Evolutionary conservation across 148 eudicot genomes (phyloP), one percentile per base, ranked within the genome.

Genomic region (Vaccinium vitisidaea): DNA sequence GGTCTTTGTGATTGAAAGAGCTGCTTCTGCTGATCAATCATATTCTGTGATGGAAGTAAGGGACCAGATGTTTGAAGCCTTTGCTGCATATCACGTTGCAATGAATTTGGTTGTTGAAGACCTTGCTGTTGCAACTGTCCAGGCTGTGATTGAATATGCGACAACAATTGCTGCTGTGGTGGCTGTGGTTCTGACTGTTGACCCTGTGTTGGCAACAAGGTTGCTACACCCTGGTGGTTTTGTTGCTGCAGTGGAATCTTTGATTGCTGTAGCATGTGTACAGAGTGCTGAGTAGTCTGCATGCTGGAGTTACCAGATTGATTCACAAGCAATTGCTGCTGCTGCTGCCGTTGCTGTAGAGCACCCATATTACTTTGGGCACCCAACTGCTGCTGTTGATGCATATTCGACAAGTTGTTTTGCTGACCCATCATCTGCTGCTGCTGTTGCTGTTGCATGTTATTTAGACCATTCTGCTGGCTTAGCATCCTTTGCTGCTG

Each of bases 21-120:
- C 86, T 92, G 94, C 87, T 96, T 95, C 88, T 93, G 99, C 83
- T 91, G 99, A 88, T 97, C 99, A 81, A 88, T 86, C 75, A 90
- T 69, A 88, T 88, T 92, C 83, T 90, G 99, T 55, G 93, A 92
- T 84, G 92, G 98, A 88, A 92, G 95, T 87, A 94, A 85, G 63
- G 94, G 86, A 80, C 89, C 93, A 63, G 95, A 86, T 83, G 91
- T 79, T 90, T 93, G 98, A 70, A 91, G 87, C 86, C 97, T 90
- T 83, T 93, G 96, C 80, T 96, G 99, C 94, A 94, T 90, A 77
- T 92, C 93, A 54, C 91, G 93, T 65, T 87, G 98, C 78, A 94
- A 69, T 54, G 92, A 75, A 88, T 89, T 95, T 83, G 90, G 95
- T 75, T 92, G 98, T 84, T 93, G 98, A 90, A 92, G 48, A 83